Percentiles rank a stretch among this genome's conserved stretches.
phyloP scores from a whole-genome alignment of 768 basidiomycete genomes.

The Leccinum longicurvipes region DNA sequence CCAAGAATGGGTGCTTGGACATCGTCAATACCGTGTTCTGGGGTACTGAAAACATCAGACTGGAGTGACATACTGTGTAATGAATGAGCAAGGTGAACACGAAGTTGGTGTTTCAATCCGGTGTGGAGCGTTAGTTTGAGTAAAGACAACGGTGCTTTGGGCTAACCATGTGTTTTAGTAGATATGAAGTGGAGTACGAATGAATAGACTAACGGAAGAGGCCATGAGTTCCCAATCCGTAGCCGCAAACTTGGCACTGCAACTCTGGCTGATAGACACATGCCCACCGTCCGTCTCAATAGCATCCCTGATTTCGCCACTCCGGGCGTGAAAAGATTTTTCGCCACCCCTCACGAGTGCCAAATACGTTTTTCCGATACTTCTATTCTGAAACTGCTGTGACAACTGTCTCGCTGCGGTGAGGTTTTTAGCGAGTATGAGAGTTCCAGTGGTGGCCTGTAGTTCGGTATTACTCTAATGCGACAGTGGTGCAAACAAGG shows the following conservation, averaged over 20 bases:
- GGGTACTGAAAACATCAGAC: background rate
- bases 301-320: conserved; percentile 41
- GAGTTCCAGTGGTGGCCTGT: conserved; percentile 61
- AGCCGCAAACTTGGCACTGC: conserved; percentile 32
- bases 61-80: conserved; percentile 40
- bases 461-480: background rate
- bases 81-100: conserved; percentile 56
- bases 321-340: conserved; percentile 40
- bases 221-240: conserved; percentile 57
- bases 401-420: conserved; percentile 46
- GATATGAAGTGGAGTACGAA: conserved; percentile 16
- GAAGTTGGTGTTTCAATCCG: conserved; percentile 68
- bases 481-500: background rate
- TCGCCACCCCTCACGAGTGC: conserved; percentile 57
- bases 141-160: conserved; percentile 49
- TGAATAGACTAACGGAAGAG: conserved; percentile 48
- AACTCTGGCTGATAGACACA: conserved; percentile 33
- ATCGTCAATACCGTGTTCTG: conserved; percentile 10
- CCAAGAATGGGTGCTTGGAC: conserved; percentile 63
- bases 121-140: conserved; percentile 55
- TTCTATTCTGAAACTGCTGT: conserved; percentile 48
- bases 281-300: conserved; percentile 44
- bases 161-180: conserved; percentile 32
- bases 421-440: conserved; percentile 51
- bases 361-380: conserved; percentile 57